These are phyloP conservation scores for Lactarius psammicola DNA, from an alignment of 768 basidiomycete species.

Conservation along the genomic window DNA sequence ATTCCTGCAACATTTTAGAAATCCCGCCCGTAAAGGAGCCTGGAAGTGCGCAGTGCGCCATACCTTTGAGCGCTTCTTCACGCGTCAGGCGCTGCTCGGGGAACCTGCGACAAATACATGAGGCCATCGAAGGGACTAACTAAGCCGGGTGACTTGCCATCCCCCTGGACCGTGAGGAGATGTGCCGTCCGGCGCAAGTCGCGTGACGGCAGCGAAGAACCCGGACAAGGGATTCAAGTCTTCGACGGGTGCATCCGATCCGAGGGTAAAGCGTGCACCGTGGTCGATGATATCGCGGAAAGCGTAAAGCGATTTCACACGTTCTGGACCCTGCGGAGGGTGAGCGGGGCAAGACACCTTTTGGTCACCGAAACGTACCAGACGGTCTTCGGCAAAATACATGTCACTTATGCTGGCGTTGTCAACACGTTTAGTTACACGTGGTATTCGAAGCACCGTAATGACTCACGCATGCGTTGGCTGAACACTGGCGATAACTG, in stretches of 20 bases:
- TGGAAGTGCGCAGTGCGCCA: constrained; percentile 6
- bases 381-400: constrained; percentile 82
- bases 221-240: constrained; percentile 77
- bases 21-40: background rate
- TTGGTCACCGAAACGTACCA: constrained; percentile 47
- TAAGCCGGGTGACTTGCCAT: constrained; percentile 53
- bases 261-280: constrained; percentile 69
- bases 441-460: background rate
- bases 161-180: constrained; percentile 83
- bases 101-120: constrained; percentile 52
- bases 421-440: constrained; percentile 14
- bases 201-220: constrained; percentile 86
- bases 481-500: constrained; percentile 89
- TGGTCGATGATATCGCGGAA: constrained; percentile 71
- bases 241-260: constrained; percentile 91
- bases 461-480: constrained; percentile 79
- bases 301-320: constrained; percentile 83
- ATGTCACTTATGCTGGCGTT: constrained; percentile 70
- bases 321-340: constrained; percentile 63
- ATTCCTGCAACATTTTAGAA: constrained; percentile 51
- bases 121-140: constrained; percentile 1
- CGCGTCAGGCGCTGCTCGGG: constrained; percentile 76
- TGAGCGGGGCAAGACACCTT: constrained; percentile 15
- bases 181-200: constrained; percentile 62
- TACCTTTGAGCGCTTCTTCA: constrained; percentile 72